Percentiles rank a stretch among this genome's conserved stretches.
Conservation (phyloP, 2,329 filamentous ascomycete genomes). For the Trichoderma atrobrunneum region DNA sequence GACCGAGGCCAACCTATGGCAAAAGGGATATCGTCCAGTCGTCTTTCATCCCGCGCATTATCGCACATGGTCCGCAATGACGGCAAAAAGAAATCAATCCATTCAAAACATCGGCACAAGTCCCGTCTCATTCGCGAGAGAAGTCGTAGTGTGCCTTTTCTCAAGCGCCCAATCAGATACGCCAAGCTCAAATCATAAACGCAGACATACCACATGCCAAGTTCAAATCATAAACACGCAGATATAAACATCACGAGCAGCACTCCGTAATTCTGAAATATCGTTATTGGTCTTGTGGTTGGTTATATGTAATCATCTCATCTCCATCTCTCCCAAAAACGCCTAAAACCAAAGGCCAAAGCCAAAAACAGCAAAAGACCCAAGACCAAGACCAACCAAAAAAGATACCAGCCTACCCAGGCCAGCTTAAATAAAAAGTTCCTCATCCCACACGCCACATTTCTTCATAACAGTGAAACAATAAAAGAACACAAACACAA, state of each 20-base stretch:
- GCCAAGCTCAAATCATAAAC: not conserved
- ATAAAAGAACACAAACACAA: slow-evolving; percentile 13
- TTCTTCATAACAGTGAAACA: slow-evolving; percentile 13
- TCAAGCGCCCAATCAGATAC: not conserved
- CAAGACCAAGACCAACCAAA: not conserved
- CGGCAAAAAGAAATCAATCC: not conserved
- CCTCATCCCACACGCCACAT: slow-evolving; percentile 7
- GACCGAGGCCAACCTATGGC: not conserved
- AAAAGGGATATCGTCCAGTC: not conserved
- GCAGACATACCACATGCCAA: not conserved
- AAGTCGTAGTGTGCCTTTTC: not conserved
- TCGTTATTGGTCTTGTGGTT: not conserved
- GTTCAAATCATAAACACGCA: not conserved
- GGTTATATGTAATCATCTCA: not conserved
- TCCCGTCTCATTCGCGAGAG: not conserved
- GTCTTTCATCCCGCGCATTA: not conserved
- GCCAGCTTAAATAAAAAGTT: not conserved
- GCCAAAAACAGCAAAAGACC: not conserved
- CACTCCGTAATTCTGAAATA: not conserved
- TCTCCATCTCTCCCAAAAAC: not conserved
- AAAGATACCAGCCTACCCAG: not conserved
- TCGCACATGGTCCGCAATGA: not conserved
- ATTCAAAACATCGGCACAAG: not conserved
- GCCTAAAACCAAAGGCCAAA: not conserved
- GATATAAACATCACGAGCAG: not conserved